These are phyloP conservation scores for Corylus heterophylla DNA, from an alignment of 306 rosid species.

Conservation along the genomic window DNA sequence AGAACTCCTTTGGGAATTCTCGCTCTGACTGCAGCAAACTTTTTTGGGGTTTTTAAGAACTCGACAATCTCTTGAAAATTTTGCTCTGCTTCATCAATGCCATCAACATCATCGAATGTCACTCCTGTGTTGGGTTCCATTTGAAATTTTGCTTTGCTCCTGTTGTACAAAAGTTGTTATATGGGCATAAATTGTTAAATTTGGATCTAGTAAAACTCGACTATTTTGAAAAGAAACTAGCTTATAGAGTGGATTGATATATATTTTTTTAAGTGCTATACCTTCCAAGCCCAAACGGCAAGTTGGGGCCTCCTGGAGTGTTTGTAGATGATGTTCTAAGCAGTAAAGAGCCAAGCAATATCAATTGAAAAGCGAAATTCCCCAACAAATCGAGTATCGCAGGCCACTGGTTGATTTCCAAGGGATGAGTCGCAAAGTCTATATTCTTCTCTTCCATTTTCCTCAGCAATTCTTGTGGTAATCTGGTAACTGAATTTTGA, in stretches of 20 bases:
- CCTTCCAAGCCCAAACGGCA: conserved; percentile 86
- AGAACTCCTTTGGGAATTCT: conserved; percentile 77
- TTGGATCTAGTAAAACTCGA: background rate
- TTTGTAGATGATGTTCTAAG: conserved; percentile 45
- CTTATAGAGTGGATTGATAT: too few relatives aligned
- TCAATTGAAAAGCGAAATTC: conserved; percentile 66
- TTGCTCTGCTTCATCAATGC: conserved; percentile 86
- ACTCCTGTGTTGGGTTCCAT: conserved; percentile 89
- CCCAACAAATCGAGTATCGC: conserved; percentile 51
- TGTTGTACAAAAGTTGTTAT: conserved; percentile 3
- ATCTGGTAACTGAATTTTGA: conserved; percentile 64
- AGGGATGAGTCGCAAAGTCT: conserved; percentile 69
- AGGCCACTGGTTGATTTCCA: conserved; percentile 45
- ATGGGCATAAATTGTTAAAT: background rate
- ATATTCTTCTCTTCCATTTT: conserved; percentile 60
- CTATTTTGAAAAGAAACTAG: background rate
- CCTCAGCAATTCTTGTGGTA: conserved; percentile 55
- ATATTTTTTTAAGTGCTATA: conserved; percentile 2
- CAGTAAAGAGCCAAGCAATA: conserved; percentile 53
- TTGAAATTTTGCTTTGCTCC: conserved; percentile 75
- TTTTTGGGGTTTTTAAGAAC: conserved; percentile 74
- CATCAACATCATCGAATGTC: conserved; percentile 78
- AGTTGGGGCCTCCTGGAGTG: conserved; percentile 64
- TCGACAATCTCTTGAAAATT: conserved; percentile 80
- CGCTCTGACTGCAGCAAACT: conserved; percentile 73